Base-by-base conservation (phyloP, 2,329 filamentous ascomycete species). In the Xylariaceae sp. region DNA sequence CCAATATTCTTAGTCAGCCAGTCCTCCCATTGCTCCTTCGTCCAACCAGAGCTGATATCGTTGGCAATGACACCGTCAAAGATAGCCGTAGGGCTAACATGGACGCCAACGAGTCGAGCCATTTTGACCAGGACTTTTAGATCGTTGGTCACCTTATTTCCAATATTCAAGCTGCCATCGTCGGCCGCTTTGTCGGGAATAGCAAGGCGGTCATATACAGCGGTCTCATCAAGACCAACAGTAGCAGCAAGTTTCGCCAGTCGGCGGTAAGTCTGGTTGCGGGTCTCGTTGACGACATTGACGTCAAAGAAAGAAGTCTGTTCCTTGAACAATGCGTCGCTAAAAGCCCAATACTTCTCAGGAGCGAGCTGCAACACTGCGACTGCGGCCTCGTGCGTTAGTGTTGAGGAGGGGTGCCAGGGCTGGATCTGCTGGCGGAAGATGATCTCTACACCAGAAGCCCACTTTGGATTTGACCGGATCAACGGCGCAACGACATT, bases 361-460 rank as follows among this genome's bases (percentile, higher is more conserved):
- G 89, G 87, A 2, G 84, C 77, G 6, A 91, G 72, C 45, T 81
- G 82, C 63, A 93, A 80, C 1, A 97, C 91, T 2, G 92, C 93
- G 26, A 91, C 82, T 3, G 79, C 92, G 26, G 92, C 89, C 80
- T 97, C 93, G 76, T 93, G 90, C 50, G 83, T 79, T 9, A 92
- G 80, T 6, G 88, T 92, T 33, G 85, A 92, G 16, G 88, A 91
- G 1, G 93, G 93, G 75, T 97, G 92, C 93, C 93, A 96, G 11
- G 92, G 91, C 76, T 96, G 92, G 66, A 97, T 84, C 71, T 96
- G 92, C 71, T 93, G 92, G 43, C 92, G 88, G 79, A 97, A 90
- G 67, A 97, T 83, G 63, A 96, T 79, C 64, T 89, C 81, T 2
- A 96, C 75, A 57, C 79, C 80, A 55, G 77, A 62, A 11, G 77